Base-by-base conservation (phyloP, 2,329 filamentous ascomycete species). In the Cyphellophora attinorum region DNA sequence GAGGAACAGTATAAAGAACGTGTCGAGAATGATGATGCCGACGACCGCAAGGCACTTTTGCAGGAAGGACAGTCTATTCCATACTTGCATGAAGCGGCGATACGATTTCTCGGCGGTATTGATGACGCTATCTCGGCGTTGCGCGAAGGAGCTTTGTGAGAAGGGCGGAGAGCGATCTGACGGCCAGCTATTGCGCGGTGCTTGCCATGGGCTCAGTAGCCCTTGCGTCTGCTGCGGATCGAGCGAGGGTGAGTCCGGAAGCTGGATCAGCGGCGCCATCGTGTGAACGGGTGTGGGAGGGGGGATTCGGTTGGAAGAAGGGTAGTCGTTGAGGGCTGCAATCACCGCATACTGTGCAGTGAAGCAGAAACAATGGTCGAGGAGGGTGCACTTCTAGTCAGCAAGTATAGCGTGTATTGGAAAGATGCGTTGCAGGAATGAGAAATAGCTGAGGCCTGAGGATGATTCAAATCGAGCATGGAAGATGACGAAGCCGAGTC, bases 1-100 rank as follows among this genome's bases (percentile, higher is more conserved):
- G 37, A 93, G 63, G 55, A 84, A 79, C 4, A 86, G 61, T 34
- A 93, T 62, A 17, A 68, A 62, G 10, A 84, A 51, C 6, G 74
- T 64, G 37, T 70, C 58, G n/a, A 67, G 44, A 0, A 68, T 52
- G 11, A 81, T 31, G 6, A 65, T 59, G 15, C 62, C 73, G 3
- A 68, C 39, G 10, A 70, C 56, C 13, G 79, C 65, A 13, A 78
- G 63, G 5, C 76, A 57, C 47, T 73, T 74, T 57, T 93, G 80
- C 37, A 75, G 51, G 1, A 72, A 45, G 2, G 54, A 61, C 58
- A 68, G 57, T 31, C 52, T 52, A 31, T 51, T 44, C 53, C 59
- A 64, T 25, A 58, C 50, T 19, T 51, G 48, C 25, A 41, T 42
- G 6, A 57, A 34, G 5, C 53, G 54, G 27, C 52, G 53, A 37